phyloP scores from a whole-genome alignment of 305 asterid genomes.

The Stenogyne calaminthoides region DNA sequence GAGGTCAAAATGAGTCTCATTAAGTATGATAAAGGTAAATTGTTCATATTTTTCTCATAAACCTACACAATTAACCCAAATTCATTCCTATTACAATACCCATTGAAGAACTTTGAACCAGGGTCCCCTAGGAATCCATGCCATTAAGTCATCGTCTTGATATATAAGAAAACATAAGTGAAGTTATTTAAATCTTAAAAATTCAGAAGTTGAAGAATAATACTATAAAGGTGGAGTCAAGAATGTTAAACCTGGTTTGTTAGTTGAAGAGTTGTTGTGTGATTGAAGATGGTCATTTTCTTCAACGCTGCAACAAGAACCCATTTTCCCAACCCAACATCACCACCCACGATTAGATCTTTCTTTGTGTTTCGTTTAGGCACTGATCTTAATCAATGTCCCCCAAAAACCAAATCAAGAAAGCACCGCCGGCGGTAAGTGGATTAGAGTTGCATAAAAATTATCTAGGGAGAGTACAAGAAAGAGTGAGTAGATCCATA shows the following conservation, averaged over 20 bases:
- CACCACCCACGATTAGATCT: constrained; percentile 34
- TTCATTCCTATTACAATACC: too few species aligned
- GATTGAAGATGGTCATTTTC: constrained; percentile 41
- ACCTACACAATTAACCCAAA: too few species aligned
- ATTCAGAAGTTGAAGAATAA: neutral
- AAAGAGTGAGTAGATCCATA: too few species aligned
- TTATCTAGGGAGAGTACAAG: too few species aligned
- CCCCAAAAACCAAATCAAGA: constrained; percentile 3
- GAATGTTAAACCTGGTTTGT: constrained; percentile 35
- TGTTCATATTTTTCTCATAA: too few species aligned
- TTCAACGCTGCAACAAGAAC: constrained; percentile 50
- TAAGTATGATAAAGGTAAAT: too few species aligned
- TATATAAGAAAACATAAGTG: neutral
- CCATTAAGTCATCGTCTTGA: neutral
- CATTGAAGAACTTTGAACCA: too few species aligned
- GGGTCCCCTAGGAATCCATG: neutral
- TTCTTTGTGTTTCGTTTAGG: neutral
- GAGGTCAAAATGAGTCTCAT: too few species aligned
- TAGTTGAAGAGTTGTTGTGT: constrained; percentile 37
- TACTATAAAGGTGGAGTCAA: too few species aligned
- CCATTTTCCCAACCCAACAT: constrained; percentile 36
- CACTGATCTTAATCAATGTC: constrained; percentile 14
- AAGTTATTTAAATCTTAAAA: neutral
- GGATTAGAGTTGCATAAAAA: too few species aligned
- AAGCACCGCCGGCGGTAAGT: neutral